These are phyloP conservation scores for Penicillium nordicum DNA, from an alignment of 2,329 filamentous ascomycete genomes.

Conservation along the genomic window DNA sequence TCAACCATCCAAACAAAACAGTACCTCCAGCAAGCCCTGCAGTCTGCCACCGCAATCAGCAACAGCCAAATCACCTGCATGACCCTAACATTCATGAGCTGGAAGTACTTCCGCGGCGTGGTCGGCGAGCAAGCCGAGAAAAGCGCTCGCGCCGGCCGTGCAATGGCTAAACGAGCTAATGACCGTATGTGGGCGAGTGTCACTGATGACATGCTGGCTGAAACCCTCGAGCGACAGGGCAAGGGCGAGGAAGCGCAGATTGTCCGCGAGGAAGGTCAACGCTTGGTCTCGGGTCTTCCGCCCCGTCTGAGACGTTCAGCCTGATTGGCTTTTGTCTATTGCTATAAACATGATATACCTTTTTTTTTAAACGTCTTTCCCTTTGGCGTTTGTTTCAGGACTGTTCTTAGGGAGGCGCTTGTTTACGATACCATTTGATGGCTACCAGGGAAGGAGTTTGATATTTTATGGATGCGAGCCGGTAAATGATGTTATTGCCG, in stretches of 20 bases:
- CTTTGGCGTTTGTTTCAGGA: neutral
- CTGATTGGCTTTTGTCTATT: neutral
- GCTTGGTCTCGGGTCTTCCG: slow-evolving; percentile 38
- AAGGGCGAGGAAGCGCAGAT: slow-evolving; percentile 52
- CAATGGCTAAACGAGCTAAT: slow-evolving; percentile 66
- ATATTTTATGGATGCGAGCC: slow-evolving; percentile 6
- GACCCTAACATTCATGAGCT: slow-evolving; percentile 79
- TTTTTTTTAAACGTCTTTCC: neutral
- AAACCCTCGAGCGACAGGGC: slow-evolving; percentile 71
- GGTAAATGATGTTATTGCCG: neutral
- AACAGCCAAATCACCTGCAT: slow-evolving; percentile 82
- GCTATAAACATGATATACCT: slow-evolving; percentile 2
- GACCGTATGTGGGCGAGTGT: slow-evolving; percentile 77
- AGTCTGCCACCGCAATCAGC: slow-evolving; percentile 62
- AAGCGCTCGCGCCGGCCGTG: slow-evolving; percentile 66
- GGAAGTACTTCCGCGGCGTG: slow-evolving; percentile 75
- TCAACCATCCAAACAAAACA: slow-evolving; percentile 75
- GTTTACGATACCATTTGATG: slow-evolving; percentile 34
- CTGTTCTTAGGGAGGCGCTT: slow-evolving; percentile 13
- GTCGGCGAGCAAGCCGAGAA: slow-evolving; percentile 78
- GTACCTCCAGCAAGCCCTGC: slow-evolving; percentile 69
- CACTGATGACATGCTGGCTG: slow-evolving; percentile 71
- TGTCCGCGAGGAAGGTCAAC: slow-evolving; percentile 46
- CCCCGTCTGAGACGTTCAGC: slow-evolving; percentile 32
- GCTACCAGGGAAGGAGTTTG: slow-evolving; percentile 20